phyloP scores from a whole-genome alignment of 2,329 filamentous ascomycete species.

The Trichoderma atroviride region DNA sequence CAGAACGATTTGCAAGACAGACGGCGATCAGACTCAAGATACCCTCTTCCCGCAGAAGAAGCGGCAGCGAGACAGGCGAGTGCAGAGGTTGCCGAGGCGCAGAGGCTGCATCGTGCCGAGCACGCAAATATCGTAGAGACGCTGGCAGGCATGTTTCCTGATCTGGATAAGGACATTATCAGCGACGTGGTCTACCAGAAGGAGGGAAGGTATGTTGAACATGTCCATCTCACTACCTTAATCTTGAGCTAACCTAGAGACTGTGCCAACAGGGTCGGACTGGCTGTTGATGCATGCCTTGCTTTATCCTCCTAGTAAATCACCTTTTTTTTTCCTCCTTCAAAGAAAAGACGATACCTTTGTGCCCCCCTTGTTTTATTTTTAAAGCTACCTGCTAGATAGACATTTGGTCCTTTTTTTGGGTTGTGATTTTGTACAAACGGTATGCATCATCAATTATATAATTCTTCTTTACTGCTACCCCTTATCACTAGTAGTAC shows the following conservation, averaged over 20 bases:
- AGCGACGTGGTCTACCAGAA: constrained; percentile 96
- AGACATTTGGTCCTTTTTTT: background rate
- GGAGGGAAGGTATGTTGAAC: constrained; percentile 76
- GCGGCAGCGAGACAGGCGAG: constrained; percentile 88
- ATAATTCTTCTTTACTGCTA: background rate
- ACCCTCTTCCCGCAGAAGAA: constrained; percentile 73
- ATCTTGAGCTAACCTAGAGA: background rate
- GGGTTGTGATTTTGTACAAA: constrained; percentile 11
- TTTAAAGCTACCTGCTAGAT: background rate
- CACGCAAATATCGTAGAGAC: constrained; percentile 93
- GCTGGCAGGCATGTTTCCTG: constrained; percentile 93
- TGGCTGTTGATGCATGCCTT: constrained; percentile 85
- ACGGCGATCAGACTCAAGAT: constrained; percentile 42
- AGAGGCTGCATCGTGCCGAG: constrained; percentile 79
- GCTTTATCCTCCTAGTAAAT: constrained; percentile 60
- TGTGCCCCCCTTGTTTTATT: too few species aligned
- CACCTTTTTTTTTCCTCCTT: background rate
- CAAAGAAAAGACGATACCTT: background rate
- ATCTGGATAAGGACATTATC: constrained; percentile 90
- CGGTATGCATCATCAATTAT: constrained; percentile 3
- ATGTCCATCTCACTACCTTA: background rate
- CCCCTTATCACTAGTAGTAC: background rate
- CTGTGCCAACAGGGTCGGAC: constrained; percentile 63
- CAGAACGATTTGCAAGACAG: constrained; percentile 27
- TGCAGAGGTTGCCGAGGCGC: constrained; percentile 84